phyloP scores from a whole-genome alignment of 352 stramenopile species.

The Phytophthora idaei region DNA sequence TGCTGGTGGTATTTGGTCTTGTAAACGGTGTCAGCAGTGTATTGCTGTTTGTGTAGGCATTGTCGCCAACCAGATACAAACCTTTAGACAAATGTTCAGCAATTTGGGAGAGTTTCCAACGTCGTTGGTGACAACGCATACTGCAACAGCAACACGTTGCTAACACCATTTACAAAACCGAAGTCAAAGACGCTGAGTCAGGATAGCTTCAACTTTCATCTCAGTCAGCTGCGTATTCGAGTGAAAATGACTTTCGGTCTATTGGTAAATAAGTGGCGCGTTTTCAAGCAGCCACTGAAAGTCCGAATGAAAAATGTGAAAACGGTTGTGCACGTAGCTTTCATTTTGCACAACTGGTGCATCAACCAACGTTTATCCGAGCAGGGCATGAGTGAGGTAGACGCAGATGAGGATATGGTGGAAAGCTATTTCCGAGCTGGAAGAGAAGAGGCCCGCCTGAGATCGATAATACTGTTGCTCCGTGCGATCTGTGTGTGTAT shows the following conservation, averaged over 20 bases:
- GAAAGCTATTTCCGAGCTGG: not conserved
- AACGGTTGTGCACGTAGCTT: constrained; percentile 3
- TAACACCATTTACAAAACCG: constrained; percentile 11
- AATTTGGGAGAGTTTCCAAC: too few relatives aligned
- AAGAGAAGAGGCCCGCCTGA: not conserved
- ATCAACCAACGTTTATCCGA: not conserved
- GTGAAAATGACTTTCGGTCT: constrained; percentile 11
- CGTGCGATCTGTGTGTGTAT: not conserved
- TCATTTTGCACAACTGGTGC: constrained; percentile 17
- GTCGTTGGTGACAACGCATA: constrained; percentile 8
- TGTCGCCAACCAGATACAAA: too few relatives aligned
- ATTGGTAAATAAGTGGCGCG: constrained; percentile 19
- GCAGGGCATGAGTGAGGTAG: not conserved
- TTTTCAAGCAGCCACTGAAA: constrained; percentile 12
- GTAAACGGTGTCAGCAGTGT: too few relatives aligned
- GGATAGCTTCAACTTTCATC: not conserved
- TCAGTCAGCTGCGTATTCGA: constrained; percentile 7
- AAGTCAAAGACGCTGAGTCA: not conserved
- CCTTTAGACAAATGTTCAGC: too few relatives aligned
- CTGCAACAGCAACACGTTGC: not conserved
- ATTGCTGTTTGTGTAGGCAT: too few relatives aligned
- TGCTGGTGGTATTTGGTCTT: too few relatives aligned
- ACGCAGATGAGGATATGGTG: not conserved
- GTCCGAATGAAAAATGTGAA: constrained; percentile 10
- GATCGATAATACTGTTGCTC: not conserved